Evolutionary conservation across 805 yeast species (phyloP).

Genomic region (Suhomyces canberraensis): DNA sequence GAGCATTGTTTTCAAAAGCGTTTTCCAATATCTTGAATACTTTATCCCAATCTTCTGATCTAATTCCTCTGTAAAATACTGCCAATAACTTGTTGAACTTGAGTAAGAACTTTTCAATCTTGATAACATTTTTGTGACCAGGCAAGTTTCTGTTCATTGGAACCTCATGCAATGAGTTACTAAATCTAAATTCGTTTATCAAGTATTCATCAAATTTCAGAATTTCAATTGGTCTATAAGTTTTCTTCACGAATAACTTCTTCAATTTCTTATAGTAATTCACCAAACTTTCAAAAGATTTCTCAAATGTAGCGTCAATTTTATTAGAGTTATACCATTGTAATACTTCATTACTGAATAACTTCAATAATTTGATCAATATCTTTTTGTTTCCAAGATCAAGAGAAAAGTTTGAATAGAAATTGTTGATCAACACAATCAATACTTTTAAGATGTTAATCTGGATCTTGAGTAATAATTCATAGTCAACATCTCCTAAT

Average conservation of each 20-base stretch:
- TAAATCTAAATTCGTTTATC: constrained; percentile 41
- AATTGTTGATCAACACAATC: constrained; percentile 64
- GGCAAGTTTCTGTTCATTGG: constrained; percentile 47
- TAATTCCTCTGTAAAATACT: constrained; percentile 53
- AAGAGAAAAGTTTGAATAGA: constrained; percentile 72
- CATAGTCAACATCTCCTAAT: constrained; percentile 55
- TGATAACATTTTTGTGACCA: constrained; percentile 41
- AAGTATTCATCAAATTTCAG: constrained; percentile 38
- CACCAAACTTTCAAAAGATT: constrained; percentile 38
- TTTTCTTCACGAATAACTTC: constrained; percentile 64
- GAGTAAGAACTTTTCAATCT: constrained; percentile 59
- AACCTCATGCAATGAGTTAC: constrained; percentile 40
- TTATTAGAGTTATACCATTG: constrained; percentile 46
- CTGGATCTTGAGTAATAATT: constrained; percentile 71
- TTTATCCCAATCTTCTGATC: constrained; percentile 73
- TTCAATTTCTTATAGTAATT: constrained; percentile 61
- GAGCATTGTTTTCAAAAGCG: constrained; percentile 56
- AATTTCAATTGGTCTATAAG: constrained; percentile 57
- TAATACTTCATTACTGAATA: constrained; percentile 63
- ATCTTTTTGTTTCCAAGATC: constrained; percentile 57
- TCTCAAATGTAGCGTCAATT: constrained; percentile 31
- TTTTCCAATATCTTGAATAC: constrained; percentile 71
- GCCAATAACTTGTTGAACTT: constrained; percentile 61
- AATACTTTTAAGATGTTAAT: constrained; percentile 78
- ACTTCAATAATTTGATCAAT: constrained; percentile 61